Conservation (phyloP, 495 filamentous ascomycete species). For the Aspergillus conjunctus region DNA sequence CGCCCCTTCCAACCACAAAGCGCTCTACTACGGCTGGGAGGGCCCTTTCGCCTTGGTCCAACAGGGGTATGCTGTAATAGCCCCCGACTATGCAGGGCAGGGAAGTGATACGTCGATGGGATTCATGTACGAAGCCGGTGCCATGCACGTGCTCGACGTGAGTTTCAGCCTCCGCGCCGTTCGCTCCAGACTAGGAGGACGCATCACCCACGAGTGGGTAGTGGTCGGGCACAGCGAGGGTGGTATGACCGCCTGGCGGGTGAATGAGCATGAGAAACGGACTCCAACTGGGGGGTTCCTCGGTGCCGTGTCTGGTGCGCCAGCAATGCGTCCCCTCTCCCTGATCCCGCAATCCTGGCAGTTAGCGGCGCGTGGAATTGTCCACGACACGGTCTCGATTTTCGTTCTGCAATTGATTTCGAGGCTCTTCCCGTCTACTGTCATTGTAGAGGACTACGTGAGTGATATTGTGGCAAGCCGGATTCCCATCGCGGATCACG, state of each 20-base stretch:
- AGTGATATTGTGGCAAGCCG: conserved; percentile 3
- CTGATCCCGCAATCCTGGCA: conserved; percentile 9
- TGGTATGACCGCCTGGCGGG: conserved; percentile 12
- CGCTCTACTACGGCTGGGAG: conserved; percentile 8
- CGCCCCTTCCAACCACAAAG: conserved; percentile 12
- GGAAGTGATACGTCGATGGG: conserved; percentile 4
- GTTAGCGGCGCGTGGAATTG: conserved; percentile 4
- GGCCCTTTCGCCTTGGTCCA: conserved; percentile 8
- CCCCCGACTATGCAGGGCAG: conserved; percentile 18
- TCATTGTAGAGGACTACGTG: conserved; percentile 7
- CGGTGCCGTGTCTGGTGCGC: conserved; percentile 17
- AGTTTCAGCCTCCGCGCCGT: conserved; percentile 7
- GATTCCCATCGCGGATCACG: conserved; percentile 1
- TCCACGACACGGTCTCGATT: conserved; percentile 8
- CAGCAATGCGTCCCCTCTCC: conserved; percentile 7
- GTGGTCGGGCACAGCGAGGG: conserved; percentile 19
- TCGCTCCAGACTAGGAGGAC: background rate
- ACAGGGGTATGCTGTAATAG: conserved; percentile 14
- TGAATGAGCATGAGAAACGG: background rate
- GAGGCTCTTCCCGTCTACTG: conserved; percentile 5
- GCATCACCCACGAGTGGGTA: conserved; percentile 6
- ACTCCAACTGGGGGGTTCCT: conserved; percentile 10
- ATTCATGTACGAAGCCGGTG: conserved; percentile 6
- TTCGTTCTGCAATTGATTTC: conserved; percentile 13
- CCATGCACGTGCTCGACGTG: conserved; percentile 9